phyloP scores from a whole-genome alignment of 345 rosid genomes.

The Atalantia buxifolia region DNA sequence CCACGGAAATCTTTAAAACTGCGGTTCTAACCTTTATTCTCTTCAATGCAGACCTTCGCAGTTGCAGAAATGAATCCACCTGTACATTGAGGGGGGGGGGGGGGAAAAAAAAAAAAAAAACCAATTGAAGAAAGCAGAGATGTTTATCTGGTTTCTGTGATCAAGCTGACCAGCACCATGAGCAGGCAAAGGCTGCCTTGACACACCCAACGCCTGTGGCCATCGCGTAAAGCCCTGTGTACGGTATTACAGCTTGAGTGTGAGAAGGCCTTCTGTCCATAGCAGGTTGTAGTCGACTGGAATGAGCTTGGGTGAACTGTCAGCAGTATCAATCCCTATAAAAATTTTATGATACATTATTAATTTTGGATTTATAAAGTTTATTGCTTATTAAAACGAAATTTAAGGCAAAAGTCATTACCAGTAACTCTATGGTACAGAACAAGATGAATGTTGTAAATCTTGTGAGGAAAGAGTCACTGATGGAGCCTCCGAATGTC shows the following conservation, averaged over 20 bases:
- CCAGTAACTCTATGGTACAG: constrained; percentile 31
- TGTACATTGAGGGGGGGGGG: no score
- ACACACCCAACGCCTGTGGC: constrained; percentile 59
- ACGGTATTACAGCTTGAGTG: constrained; percentile 39
- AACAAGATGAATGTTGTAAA: constrained; percentile 20
- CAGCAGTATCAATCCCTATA: constrained; percentile 47
- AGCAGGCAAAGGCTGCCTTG: constrained; percentile 30
- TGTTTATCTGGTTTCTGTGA: no score
- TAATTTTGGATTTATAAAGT: not conserved
- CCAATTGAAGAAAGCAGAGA: no score
- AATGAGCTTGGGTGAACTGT: constrained; percentile 54
- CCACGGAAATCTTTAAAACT: not conserved
- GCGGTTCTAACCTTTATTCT: no score
- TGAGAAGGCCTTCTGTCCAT: constrained; percentile 20
- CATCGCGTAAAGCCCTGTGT: constrained; percentile 41
- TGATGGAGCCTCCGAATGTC: no score
- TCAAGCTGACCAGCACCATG: no score
- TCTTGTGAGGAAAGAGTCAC: constrained; percentile 20
- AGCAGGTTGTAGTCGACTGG: constrained; percentile 32
- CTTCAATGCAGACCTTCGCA: no score
- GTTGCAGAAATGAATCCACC: no score
- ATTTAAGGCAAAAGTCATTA: constrained; percentile 16
- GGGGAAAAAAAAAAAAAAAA: no score
- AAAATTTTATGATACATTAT: not conserved
- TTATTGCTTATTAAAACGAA: not conserved